Evolutionary conservation across 805 yeast species (phyloP).

Genomic region (Wickerhamiella galacta): DNA sequence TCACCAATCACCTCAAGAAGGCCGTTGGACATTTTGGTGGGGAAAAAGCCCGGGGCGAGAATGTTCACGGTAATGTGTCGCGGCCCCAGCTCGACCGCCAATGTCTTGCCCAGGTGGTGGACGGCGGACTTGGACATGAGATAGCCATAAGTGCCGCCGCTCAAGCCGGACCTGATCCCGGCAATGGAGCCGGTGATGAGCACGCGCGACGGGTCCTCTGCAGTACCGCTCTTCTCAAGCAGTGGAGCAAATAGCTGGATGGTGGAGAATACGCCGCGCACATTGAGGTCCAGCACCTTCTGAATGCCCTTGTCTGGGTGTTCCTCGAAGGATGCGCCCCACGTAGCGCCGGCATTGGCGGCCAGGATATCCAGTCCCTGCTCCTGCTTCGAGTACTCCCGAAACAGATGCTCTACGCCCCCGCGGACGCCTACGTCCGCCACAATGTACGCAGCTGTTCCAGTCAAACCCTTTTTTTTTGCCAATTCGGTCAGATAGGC

Average conservation of each 20-base stretch:
- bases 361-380: constrained; percentile 40
- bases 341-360: constrained; percentile 67
- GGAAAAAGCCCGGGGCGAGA: constrained; percentile 65
- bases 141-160: constrained; percentile 51
- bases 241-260: constrained; percentile 47
- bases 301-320: constrained; percentile 47
- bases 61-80: constrained; percentile 50
- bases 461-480: constrained; percentile 17
- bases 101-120: constrained; percentile 43
- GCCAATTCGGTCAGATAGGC: constrained; percentile 9
- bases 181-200: constrained; percentile 53
- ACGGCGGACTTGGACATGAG: constrained; percentile 63
- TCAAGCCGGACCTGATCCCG: constrained; percentile 28
- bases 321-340: constrained; percentile 49
- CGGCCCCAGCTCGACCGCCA: constrained; percentile 53
- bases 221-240: constrained; percentile 34
- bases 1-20: constrained; percentile 37
- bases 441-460: constrained; percentile 32
- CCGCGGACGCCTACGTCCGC: constrained; percentile 37
- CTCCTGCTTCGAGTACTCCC: constrained; percentile 26
- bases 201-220: constrained; percentile 46
- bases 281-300: constrained; percentile 46
- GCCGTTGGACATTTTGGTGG: constrained; percentile 58
- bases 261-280: constrained; percentile 50
- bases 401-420: constrained; percentile 31